Conservation (phyloP, 2,329 filamentous ascomycete genomes). For the Phialophora chinensis region DNA sequence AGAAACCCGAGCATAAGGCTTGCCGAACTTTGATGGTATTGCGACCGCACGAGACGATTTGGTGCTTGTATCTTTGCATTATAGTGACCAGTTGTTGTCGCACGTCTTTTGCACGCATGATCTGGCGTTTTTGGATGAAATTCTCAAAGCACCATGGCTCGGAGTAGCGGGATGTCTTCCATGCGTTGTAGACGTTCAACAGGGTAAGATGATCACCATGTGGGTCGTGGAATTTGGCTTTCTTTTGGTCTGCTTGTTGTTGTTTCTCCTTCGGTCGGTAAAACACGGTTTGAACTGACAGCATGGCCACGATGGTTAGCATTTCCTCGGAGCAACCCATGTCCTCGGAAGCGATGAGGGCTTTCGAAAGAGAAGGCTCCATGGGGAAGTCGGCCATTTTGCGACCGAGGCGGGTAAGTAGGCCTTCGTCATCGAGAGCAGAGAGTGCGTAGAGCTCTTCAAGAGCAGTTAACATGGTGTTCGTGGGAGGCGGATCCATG, state of each 20-base stretch:
- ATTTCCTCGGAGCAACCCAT: constrained; percentile 91
- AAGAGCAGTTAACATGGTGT: constrained; percentile 94
- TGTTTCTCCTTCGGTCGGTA: constrained; percentile 98
- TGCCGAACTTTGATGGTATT: constrained; percentile 87
- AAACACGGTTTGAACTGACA: constrained; percentile 84
- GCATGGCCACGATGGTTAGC: constrained; percentile 92
- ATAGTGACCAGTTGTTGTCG: constrained; percentile 90
- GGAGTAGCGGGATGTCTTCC: constrained; percentile 83
- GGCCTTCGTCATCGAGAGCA: constrained; percentile 91
- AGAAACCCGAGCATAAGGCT: constrained; percentile 91
- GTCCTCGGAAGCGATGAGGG: constrained; percentile 85
- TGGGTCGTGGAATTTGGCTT: constrained; percentile 95
- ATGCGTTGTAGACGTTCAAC: constrained; percentile 96
- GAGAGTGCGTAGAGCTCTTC: constrained; percentile 94
- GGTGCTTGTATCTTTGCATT: constrained; percentile 88
- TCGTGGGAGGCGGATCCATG: constrained; percentile 97
- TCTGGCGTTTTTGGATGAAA: constrained; percentile 90
- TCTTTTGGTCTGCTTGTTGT: constrained; percentile 94
- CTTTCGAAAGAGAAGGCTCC: constrained; percentile 90
- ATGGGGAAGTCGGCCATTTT: constrained; percentile 99
- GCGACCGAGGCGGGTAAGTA: constrained; percentile 86
- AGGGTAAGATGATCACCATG: constrained; percentile 93
- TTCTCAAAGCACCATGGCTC: constrained; percentile 97
- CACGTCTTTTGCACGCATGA: constrained; percentile 89
- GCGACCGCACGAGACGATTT: constrained; percentile 80